Evolutionary conservation across 2,329 filamentous ascomycete genomes (phyloP).

Genomic region (Penicillium paneum): DNA sequence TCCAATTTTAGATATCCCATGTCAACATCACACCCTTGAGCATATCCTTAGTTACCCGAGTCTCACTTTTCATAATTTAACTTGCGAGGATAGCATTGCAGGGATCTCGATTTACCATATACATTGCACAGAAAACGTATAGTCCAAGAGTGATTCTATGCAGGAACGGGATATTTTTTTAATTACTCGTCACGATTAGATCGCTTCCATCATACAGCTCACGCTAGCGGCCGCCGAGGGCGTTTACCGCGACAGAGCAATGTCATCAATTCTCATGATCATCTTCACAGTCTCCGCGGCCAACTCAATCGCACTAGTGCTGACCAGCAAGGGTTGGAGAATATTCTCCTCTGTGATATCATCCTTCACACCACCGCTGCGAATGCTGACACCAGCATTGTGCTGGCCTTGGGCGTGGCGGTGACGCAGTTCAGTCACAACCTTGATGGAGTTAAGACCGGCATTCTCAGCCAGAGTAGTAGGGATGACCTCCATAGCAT

Average conservation of each 20-base stretch:
- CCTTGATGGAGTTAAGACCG: constrained; percentile 96
- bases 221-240: constrained; percentile 13
- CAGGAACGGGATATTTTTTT: constrained; percentile 22
- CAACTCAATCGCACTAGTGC: constrained; percentile 94
- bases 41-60: too few relatives aligned
- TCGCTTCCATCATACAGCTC: constrained; percentile 29
- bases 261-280: constrained; percentile 69
- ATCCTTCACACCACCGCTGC: constrained; percentile 92
- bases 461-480: constrained; percentile 97
- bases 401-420: constrained; percentile 92
- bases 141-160: constrained; percentile 13
- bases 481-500: constrained; percentile 94
- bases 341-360: constrained; percentile 98
- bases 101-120: neutral
- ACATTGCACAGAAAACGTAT: neutral
- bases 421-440: constrained; percentile 92
- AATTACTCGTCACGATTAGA: constrained; percentile 26
- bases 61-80: neutral
- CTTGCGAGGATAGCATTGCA: neutral
- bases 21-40: neutral
- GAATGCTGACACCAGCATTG: constrained; percentile 97
- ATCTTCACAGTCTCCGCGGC: constrained; percentile 99
- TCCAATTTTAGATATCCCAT: neutral
- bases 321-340: constrained; percentile 89
- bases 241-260: constrained; percentile 52